Evolutionary conservation across 164 flowering plant species (phyloP), one percentile per base, ranked within the genome.

Genomic region (Tinospora cordifolia): DNA sequence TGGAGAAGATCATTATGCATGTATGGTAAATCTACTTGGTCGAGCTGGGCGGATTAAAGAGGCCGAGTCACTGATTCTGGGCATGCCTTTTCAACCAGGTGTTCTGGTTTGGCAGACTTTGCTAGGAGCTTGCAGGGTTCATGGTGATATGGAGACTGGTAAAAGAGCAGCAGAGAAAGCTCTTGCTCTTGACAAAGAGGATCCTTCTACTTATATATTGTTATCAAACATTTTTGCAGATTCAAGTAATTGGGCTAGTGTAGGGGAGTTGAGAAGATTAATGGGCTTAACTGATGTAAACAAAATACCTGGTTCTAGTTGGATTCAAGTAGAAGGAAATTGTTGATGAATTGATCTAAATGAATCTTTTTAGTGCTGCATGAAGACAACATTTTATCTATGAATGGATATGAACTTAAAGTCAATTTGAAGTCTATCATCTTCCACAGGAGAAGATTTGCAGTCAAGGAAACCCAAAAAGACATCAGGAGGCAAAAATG

Each of bases 11-110:
- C 95, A 89, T 66, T 89, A 86, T 80, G 85, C 78, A 9, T 91
- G 94, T 67, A 85, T 91, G 90, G 88, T 90, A 21, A 82, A 84
- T 81, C 79, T 91, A 15, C 84, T 88, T 65, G 91, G 91, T 21
- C 80, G 85, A 71, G 84, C 83, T 3, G 94, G 97, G 13, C 74
- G 40, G 60, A 79, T 80, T 15, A 79, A 78, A 69, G 90, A 91
- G 73, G 94, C 97, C 1, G 85, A 84, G 79, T 84, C 79, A 26
- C 65, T 89, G 21, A 88, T 91, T 19, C 60, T 68, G 49, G 60
- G 74, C 38, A 87, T 89, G 91, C 91, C 91, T 17, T 74, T 82
- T 69, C 69, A 81, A 63, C 87, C 92, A 3, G 78, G 93, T 63
- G 75, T 75, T 38, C 54, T 88, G 26, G 82, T 87, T 30, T 91